phyloP scores from a whole-genome alignment of 108 stramenopile species.

The Fistulifera pelliculosa region DNA sequence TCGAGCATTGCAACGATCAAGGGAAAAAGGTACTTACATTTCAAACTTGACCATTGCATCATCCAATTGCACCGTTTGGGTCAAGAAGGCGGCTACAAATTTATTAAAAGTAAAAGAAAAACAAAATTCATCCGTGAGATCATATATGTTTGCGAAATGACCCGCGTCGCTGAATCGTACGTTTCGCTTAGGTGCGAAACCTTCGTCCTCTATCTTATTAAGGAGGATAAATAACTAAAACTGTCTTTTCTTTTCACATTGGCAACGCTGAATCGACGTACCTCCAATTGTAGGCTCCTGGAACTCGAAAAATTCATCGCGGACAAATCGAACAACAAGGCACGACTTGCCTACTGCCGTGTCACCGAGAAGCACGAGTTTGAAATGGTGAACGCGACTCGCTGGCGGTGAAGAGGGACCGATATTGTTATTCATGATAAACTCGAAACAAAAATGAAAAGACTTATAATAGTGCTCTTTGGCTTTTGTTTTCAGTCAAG shows the following conservation, averaged over 20 bases:
- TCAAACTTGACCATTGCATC: slow-evolving; percentile 97
- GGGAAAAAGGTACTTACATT: slow-evolving; percentile 55
- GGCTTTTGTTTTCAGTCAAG: background rate
- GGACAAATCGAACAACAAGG: slow-evolving; percentile 95
- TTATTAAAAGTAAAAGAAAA: too few species aligned
- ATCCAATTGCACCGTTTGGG: slow-evolving; percentile 89
- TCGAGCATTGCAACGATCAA: background rate
- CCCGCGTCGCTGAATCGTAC: background rate
- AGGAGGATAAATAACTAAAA: background rate
- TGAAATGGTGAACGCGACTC: slow-evolving; percentile 93
- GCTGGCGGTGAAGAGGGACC: too few species aligned
- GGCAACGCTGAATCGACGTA: slow-evolving; percentile 10
- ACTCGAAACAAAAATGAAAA: background rate
- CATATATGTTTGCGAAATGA: background rate
- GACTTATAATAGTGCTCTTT: background rate
- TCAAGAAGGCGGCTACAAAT: slow-evolving; percentile 88
- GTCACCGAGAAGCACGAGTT: slow-evolving; percentile 97
- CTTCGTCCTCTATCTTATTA: background rate
- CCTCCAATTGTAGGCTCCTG: slow-evolving; percentile 97
- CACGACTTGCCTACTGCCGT: slow-evolving; percentile 97
- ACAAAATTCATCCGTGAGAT: slow-evolving; percentile 9
- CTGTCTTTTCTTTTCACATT: background rate
- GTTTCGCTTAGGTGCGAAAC: too few species aligned
- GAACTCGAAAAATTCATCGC: slow-evolving; percentile 98
- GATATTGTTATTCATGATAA: background rate